These are phyloP conservation scores for Crassisporium funariophilum DNA, from an alignment of 768 basidiomycete species.

Conservation along the genomic window DNA sequence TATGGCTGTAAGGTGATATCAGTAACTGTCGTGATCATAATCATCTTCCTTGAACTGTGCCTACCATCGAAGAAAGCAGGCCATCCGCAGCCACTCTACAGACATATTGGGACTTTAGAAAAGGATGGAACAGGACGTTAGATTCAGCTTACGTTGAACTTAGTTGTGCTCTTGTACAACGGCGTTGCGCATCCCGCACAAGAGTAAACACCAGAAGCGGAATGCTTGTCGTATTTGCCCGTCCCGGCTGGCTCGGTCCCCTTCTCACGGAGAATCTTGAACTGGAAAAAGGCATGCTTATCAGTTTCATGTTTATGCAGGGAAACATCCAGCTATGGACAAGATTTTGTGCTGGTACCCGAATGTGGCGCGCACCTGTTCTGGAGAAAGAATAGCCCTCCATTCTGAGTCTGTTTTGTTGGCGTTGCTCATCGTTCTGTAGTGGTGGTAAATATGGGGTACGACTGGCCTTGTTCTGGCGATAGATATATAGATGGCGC, in stretches of 20 bases:
- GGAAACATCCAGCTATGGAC: background rate
- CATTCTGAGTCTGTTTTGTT: slow-evolving; percentile 77
- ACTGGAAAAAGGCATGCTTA: slow-evolving; percentile 46
- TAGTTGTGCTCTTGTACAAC: slow-evolving; percentile 85
- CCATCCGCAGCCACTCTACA: slow-evolving; percentile 89
- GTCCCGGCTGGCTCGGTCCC: slow-evolving; percentile 82
- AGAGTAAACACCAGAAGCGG: slow-evolving; percentile 65
- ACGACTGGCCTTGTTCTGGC: slow-evolving; percentile 1
- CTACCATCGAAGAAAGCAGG: slow-evolving; percentile 95
- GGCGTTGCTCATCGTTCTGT: slow-evolving; percentile 38
- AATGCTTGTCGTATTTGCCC: slow-evolving; percentile 77
- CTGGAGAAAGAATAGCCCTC: slow-evolving; percentile 75
- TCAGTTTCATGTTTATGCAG: background rate
- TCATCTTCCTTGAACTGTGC: slow-evolving; percentile 9
- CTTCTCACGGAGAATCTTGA: slow-evolving; percentile 82
- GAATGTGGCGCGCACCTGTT: slow-evolving; percentile 62
- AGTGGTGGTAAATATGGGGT: background rate
- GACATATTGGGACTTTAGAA: background rate
- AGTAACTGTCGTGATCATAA: background rate
- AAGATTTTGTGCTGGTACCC: background rate
- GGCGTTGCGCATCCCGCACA: slow-evolving; percentile 84
- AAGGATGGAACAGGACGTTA: background rate
- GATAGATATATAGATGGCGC: slow-evolving; percentile 14
- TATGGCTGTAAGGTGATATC: slow-evolving; percentile 54
- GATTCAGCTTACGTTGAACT: slow-evolving; percentile 62